phyloP scores from a whole-genome alignment of 257 asterid genomes.

The Solanum pinnatisectum region DNA sequence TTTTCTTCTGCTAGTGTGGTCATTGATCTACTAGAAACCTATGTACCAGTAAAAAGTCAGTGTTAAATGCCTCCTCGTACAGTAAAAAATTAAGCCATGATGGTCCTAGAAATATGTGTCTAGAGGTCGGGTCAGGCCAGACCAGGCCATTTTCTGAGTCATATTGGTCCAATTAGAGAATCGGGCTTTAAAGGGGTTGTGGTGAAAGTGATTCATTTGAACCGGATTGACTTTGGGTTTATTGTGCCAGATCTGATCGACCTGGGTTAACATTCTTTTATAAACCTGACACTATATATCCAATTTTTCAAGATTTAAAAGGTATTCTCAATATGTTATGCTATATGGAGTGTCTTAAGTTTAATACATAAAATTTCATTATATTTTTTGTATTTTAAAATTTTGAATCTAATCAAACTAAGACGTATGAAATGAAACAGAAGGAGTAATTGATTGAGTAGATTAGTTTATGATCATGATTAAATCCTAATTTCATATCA shows the following conservation, averaged over 20 bases:
- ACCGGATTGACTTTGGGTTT: too few species aligned
- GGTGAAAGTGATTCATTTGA: background rate
- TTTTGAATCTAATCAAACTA: too few species aligned
- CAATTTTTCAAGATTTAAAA: too few species aligned
- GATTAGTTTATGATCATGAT: background rate
- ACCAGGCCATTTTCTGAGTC: too few species aligned
- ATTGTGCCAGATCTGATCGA: rapidly evolving
- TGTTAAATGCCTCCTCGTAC: background rate
- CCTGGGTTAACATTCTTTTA: background rate
- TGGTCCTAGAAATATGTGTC: background rate
- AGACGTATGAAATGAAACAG: background rate
- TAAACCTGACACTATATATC: too few species aligned
- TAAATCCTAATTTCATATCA: background rate
- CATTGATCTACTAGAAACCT: background rate
- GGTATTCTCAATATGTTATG: too few species aligned
- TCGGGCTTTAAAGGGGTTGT: background rate
- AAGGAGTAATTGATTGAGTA: background rate
- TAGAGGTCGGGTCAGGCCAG: background rate
- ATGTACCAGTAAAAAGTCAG: background rate
- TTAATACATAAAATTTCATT: too few species aligned
- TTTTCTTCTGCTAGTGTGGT: background rate
- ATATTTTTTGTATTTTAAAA: too few species aligned
- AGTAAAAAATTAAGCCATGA: background rate
- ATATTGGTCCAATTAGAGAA: background rate
- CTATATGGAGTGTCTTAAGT: background rate